Evolutionary conservation across 1,284 basidiomycete genomes (phyloP).

Genomic region (Anthracocystis setariae): DNA sequence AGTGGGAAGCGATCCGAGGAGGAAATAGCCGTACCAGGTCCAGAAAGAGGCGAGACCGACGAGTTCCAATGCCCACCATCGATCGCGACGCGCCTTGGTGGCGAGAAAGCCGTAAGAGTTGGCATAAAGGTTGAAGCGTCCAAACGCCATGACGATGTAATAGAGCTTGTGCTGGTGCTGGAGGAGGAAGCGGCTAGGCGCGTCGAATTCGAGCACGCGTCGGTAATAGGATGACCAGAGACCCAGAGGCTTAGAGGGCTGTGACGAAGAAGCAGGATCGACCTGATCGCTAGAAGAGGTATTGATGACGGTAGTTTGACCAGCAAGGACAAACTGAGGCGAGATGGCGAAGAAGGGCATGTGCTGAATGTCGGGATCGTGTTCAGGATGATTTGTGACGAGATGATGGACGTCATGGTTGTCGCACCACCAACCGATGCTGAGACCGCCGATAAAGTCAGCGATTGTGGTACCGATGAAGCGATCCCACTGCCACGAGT

Average conservation of each 20-base stretch:
- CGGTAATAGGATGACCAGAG: conserved; percentile 96
- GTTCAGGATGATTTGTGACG: conserved; percentile 95
- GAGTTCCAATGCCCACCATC: conserved; percentile 73
- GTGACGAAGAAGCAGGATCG: neutral
- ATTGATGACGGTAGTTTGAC: conserved; percentile 37
- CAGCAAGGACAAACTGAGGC: conserved; percentile 74
- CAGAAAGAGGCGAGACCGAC: conserved; percentile 78
- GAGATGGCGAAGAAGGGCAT: conserved; percentile 96
- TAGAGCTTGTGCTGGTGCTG: conserved; percentile 89
- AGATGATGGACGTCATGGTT: conserved; percentile 98
- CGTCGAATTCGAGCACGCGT: conserved; percentile 83
- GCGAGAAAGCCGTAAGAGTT: conserved; percentile 84
- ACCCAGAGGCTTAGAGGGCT: conserved; percentile 30
- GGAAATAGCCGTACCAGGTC: conserved; percentile 76
- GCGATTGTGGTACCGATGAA: conserved; percentile 83
- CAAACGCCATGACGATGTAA: conserved; percentile 89
- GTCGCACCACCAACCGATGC: conserved; percentile 97
- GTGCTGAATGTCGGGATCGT: conserved; percentile 90
- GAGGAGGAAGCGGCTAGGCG: conserved; percentile 76
- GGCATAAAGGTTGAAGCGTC: conserved; percentile 93
- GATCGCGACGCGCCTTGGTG: conserved; percentile 70
- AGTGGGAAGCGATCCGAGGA: conserved; percentile 75
- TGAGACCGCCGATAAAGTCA: conserved; percentile 88
- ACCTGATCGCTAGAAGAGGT: neutral
- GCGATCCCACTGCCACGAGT: conserved; percentile 84